Percentiles rank a stretch among this genome's conserved stretches.
phyloP scores from a whole-genome alignment of 1,139 yeast genomes.

The Hanseniaspora uvarum region DNA sequence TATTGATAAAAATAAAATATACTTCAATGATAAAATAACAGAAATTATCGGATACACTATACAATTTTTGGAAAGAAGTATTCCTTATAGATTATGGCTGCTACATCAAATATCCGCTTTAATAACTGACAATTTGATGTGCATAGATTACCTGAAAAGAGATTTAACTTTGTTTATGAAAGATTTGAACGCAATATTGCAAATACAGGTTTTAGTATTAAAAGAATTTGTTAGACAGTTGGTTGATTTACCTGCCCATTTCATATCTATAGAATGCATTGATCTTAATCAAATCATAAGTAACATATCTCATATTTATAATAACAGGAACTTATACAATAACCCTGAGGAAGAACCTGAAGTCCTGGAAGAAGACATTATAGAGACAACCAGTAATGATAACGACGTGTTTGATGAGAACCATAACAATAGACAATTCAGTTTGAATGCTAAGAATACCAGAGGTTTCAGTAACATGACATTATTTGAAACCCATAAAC shows the following conservation, averaged over 20 bases:
- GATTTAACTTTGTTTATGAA: conserved; percentile 20
- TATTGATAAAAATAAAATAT: background rate
- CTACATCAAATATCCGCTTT: conserved; percentile 20
- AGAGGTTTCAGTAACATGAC: conserved; percentile 17
- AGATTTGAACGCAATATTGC: conserved; percentile 2
- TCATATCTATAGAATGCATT: conserved; percentile 1
- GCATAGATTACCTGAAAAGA: conserved; percentile 21
- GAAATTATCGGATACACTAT: conserved; percentile 1
- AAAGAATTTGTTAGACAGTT: conserved; percentile 14
- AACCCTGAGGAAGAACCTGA: background rate
- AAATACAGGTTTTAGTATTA: conserved; percentile 8
- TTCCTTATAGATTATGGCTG: conserved; percentile 14
- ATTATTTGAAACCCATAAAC: background rate
- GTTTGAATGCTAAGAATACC: conserved; percentile 10
- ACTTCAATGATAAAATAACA: background rate
- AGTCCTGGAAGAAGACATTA: background rate
- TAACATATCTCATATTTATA: conserved; percentile 7
- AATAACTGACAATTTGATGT: conserved; percentile 22
- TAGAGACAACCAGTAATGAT: background rate
- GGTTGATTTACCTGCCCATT: conserved; percentile 2
- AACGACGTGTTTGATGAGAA: background rate
- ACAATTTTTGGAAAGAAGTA: conserved; percentile 6
- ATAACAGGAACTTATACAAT: conserved; percentile 17
- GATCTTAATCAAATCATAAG: conserved; percentile 18
- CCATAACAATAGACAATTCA: conserved; percentile 9